phyloP scores from a whole-genome alignment of 2,329 filamentous ascomycete species.

The Fusarium armeniacum region DNA sequence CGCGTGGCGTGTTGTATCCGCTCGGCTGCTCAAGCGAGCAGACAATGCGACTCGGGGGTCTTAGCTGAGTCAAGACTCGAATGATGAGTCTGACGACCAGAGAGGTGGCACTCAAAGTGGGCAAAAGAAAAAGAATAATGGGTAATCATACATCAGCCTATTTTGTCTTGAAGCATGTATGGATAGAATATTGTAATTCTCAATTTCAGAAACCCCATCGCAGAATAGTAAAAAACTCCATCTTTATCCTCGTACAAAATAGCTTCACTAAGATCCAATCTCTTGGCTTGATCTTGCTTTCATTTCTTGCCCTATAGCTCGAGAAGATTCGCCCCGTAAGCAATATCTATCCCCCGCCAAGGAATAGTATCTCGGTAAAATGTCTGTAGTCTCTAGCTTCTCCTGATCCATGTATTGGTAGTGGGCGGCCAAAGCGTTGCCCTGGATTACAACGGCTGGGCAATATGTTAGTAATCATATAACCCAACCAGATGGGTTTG shows the following conservation, averaged over 20 bases:
- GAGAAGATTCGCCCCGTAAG: neutral
- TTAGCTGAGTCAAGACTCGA: neutral
- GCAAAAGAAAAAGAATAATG: neutral
- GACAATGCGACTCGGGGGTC: neutral
- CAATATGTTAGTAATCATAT: neutral
- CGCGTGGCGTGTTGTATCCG: neutral
- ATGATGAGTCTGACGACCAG: neutral
- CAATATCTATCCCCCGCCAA: slow-evolving; percentile 34
- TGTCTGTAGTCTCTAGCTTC: slow-evolving; percentile 17
- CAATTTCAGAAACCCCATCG: neutral
- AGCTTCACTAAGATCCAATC: neutral
- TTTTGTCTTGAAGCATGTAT: neutral
- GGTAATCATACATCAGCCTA: neutral
- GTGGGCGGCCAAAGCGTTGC: slow-evolving; percentile 33
- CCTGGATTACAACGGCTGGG: slow-evolving; percentile 35
- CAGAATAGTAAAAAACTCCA: neutral
- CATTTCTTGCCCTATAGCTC: neutral
- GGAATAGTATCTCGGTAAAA: slow-evolving; percentile 34
- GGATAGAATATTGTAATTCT: neutral
- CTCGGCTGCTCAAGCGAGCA: neutral
- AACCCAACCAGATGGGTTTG: neutral
- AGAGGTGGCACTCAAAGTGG: neutral
- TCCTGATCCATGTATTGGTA: slow-evolving; percentile 38
- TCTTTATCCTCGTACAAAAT: neutral
- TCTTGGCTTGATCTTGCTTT: slow-evolving; percentile 5